Conservation (phyloP, 495 filamentous ascomycete species). For the Xylaria venustula region DNA sequence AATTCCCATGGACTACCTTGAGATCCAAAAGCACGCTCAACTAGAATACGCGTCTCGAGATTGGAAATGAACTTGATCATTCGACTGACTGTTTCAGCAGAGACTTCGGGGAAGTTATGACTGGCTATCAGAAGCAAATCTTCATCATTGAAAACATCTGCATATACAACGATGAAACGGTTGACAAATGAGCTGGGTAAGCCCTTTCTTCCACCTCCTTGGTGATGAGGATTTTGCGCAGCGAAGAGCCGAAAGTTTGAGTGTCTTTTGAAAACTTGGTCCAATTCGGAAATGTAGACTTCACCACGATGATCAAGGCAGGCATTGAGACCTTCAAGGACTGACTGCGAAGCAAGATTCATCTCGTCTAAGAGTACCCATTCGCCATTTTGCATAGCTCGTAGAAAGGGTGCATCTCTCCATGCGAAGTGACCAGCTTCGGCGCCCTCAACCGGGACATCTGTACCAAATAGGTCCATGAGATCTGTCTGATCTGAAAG, state of each 20-base stretch:
- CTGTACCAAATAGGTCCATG: conserved; percentile 95
- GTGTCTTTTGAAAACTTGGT: conserved; percentile 87
- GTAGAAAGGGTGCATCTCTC: conserved; percentile 92
- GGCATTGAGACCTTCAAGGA: conserved; percentile 94
- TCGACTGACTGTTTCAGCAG: conserved; percentile 52
- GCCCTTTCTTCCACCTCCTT: conserved; percentile 94
- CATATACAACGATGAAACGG: conserved; percentile 95
- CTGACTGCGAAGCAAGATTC: conserved; percentile 96
- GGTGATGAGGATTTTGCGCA: conserved; percentile 95
- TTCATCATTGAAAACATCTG: conserved; percentile 76
- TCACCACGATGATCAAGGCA: conserved; percentile 97
- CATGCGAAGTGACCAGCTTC: conserved; percentile 86
- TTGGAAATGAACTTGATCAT: conserved; percentile 78
- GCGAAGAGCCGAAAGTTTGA: conserved; percentile 90
- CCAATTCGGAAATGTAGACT: conserved; percentile 91
- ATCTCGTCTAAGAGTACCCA: conserved; percentile 99
- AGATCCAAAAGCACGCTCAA: conserved; percentile 66
- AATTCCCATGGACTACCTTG: conserved; percentile 95
- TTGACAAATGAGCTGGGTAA: conserved; percentile 95
- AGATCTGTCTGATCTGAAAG: conserved; percentile 96
- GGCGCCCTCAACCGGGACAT: conserved; percentile 89
- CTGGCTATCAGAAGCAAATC: conserved; percentile 81
- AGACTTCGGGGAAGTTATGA: conserved; percentile 66
- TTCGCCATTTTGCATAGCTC: conserved; percentile 91
- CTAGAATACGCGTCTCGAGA: conserved; percentile 68